phyloP scores from a whole-genome alignment of 2,329 filamentous ascomycete species.

The Aspergillus phoenicis region DNA sequence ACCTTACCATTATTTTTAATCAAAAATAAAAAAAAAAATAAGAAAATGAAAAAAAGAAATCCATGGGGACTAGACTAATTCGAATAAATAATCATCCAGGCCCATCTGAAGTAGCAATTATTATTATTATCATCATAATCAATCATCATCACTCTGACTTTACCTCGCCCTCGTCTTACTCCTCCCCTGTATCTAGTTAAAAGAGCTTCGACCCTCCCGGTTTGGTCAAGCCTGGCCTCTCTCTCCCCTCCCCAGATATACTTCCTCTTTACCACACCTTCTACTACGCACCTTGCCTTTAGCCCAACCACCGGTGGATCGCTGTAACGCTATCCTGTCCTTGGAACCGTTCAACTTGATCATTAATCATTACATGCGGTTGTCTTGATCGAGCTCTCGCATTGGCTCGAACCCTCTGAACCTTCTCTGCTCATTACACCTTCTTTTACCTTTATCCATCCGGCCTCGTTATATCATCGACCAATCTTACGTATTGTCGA shows the following conservation, averaged over 20 bases:
- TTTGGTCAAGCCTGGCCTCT: not conserved
- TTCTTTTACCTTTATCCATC: conserved; percentile 6
- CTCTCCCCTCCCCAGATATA: not conserved
- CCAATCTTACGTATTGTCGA: conserved; percentile 16
- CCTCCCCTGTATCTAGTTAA: conserved; percentile 1
- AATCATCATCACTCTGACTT: conserved; percentile 1
- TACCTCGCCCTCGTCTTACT: not conserved
- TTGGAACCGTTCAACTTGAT: conserved; percentile 10
- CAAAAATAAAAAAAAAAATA: not conserved
- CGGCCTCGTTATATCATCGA: conserved; percentile 22
- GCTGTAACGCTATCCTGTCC: conserved; percentile 14
- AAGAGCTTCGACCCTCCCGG: not conserved
- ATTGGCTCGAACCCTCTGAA: conserved; percentile 2
- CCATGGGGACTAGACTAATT: not conserved
- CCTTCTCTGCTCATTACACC: not conserved
- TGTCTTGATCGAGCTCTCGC: conserved; percentile 1
- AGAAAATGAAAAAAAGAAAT: conserved; percentile 5
- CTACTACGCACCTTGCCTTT: not conserved
- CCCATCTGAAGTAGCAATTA: not conserved
- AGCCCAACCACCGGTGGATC: not conserved
- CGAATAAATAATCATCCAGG: conserved; percentile 8
- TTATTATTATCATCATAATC: not conserved
- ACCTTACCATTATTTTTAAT: conserved; percentile 5
- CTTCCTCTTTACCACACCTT: not conserved
- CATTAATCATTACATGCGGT: conserved; percentile 13